Evolutionary conservation across 2,329 filamentous ascomycete species (phyloP).

Genomic region (Alternaria ethzedia): DNA sequence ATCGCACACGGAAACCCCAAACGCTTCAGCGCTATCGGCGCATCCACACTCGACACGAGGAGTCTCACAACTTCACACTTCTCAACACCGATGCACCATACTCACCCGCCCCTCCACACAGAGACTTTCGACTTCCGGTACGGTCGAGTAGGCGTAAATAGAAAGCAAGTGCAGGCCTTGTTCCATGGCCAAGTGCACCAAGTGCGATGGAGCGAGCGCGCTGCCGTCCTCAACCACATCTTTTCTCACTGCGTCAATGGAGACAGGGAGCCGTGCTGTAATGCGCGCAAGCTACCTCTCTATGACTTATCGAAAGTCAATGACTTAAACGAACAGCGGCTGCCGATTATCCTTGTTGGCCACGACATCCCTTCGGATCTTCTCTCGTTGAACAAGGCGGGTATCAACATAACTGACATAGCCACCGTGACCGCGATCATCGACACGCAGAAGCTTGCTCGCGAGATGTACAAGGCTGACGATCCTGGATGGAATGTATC

Average conservation of each 20-base stretch:
- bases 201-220: conserved; percentile 8
- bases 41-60: conserved; percentile 9
- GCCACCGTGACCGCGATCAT: neutral
- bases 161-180: conserved; percentile 7
- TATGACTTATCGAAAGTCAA: neutral
- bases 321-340: neutral
- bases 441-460: conserved; percentile 14
- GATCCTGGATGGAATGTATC: conserved; percentile 8
- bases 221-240: conserved; percentile 3
- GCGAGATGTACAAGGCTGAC: conserved; percentile 9
- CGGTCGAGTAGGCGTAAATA: conserved; percentile 3
- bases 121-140: conserved; percentile 10
- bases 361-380: neutral
- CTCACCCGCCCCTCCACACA: conserved; percentile 6
- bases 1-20: conserved; percentile 10
- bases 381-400: neutral
- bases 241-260: conserved; percentile 2
- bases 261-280: neutral
- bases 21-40: conserved; percentile 7
- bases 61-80: conserved; percentile 1
- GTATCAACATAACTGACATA: neutral
- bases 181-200: neutral
- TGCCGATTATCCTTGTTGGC: neutral
- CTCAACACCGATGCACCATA: neutral
- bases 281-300: neutral